Evolutionary conservation across 2,329 filamentous ascomycete species (phyloP), one percentile per base, ranked within the genome.

Genomic region (Aspergillus nomiae): DNA sequence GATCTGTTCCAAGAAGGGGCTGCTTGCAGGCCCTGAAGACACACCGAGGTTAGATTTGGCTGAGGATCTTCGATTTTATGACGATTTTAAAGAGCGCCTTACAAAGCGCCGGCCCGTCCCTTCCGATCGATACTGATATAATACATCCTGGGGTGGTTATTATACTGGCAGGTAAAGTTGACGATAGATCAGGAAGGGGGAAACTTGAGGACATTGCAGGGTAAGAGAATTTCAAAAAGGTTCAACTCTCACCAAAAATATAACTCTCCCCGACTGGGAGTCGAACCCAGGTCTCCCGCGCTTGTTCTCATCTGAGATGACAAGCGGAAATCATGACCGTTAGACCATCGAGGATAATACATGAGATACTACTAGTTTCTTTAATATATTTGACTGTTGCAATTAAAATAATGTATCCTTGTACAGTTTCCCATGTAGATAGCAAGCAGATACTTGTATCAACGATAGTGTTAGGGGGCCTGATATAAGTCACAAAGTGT

Each of bases 301-400:
- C 51, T 55, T 55, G 51, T 55, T 36, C 30, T 14, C 6, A 1
- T 16, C 0, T 6, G 14, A 56, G 55, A 48, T 63, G 62, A 63
- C 62, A 63, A 63, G 62, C 62, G 58, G 62, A 63, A 63, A 61
- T 63, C 58, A 63, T 63, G 58, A 61, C 58, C 62, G 62, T 63
- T 63, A 63, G 62, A 63, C 62, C 57, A 65, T 62, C 54, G 58
- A 63, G 62, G 67, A 81, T 53, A 24, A 24, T 24, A 24, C 21
- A 24, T 24, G 2, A 24, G 1, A 24, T 24, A 24, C 21, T 2
- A 24, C 21, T 2, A 24, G 2, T 24, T 24, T 24, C 2, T 24
- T 24, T 24, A 24, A 24, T 28, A 1, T 28, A 28, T 53, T 5
- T 4, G 2, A 28, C 3, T 11, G 2, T 34, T 11, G 10, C 11